Evolutionary conservation across 192 early-diverging fungal genomes (phyloP).

Genomic region (Phycomyces blakesleeanus): DNA sequence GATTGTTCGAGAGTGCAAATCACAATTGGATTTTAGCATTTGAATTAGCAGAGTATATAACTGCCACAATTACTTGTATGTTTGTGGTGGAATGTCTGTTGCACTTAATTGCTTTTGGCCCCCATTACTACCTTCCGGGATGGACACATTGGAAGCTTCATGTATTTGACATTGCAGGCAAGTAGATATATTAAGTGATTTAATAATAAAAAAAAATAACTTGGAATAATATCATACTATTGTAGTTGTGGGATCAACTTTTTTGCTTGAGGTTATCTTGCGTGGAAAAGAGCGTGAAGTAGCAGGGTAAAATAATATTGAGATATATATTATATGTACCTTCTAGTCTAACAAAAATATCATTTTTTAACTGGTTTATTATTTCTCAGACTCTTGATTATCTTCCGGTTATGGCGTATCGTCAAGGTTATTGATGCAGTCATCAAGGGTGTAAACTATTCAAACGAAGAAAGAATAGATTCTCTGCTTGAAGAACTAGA

Average conservation of each 20-base stretch:
- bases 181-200: not conserved
- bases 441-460: conserved; percentile 36
- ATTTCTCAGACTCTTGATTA: conserved; percentile 39
- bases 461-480: conserved; percentile 15
- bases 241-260: conserved; percentile 44
- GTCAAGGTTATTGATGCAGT: conserved; percentile 47
- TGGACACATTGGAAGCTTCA: conserved; percentile 41
- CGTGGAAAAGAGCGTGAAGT: conserved; percentile 50
- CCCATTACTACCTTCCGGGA: conserved; percentile 36
- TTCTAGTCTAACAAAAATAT: not conserved
- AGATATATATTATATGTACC: not conserved
- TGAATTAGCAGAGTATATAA: conserved; percentile 35
- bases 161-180: conserved; percentile 42
- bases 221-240: not conserved
- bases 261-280: conserved; percentile 48
- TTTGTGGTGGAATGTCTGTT: conserved; percentile 51
- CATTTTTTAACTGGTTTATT: not conserved
- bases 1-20: not conserved
- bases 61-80: conserved; percentile 38
- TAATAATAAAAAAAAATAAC: not conserved
- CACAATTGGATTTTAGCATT: conserved; percentile 23
- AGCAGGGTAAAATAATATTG: conserved; percentile 30
- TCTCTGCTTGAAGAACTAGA: conserved; percentile 4
- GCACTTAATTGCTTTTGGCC: conserved; percentile 46
- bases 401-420: conserved; percentile 55